These are phyloP conservation scores for Malus fusca DNA, from an alignment of 306 rosid genomes.

Conservation along the genomic window DNA sequence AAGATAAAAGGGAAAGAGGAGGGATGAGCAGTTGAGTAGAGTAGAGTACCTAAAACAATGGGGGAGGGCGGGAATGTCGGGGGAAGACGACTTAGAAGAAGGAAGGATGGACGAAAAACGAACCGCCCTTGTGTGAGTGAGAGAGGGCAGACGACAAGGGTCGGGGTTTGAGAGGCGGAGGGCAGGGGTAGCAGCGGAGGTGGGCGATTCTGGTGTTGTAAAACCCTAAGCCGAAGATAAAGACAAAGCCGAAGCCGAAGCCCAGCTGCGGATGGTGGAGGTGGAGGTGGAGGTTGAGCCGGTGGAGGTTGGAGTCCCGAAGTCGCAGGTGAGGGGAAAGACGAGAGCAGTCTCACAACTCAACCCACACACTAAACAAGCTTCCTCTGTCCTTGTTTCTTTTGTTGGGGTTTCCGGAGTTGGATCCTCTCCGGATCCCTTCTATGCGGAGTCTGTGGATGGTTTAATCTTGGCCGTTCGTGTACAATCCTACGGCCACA, in stretches of 20 bases:
- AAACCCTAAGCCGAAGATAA: constrained; percentile 12
- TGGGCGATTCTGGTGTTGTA: constrained; percentile 20
- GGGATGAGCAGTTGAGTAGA: neutral
- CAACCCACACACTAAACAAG: neutral
- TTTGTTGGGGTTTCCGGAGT: neutral
- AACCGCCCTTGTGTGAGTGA: neutral
- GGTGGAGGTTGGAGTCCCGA: constrained; percentile 41
- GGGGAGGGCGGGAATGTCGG: constrained; percentile 38
- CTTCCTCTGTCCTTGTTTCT: neutral
- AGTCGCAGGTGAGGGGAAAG: constrained; percentile 46
- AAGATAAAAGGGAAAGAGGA: neutral
- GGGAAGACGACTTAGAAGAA: constrained; percentile 27
- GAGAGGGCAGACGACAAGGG: neutral
- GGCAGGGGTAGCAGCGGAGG: constrained; percentile 29
- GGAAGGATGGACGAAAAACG: constrained; percentile 20
- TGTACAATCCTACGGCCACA: too few species aligned
- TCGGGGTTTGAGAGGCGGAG: constrained; percentile 4
- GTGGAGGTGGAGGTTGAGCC: neutral
- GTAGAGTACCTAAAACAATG: constrained; percentile 45
- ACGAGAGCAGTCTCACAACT: constrained; percentile 25
- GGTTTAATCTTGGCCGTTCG: too few species aligned
- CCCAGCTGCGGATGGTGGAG: neutral
- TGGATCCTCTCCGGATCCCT: too few species aligned
- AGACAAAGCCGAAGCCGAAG: constrained; percentile 1
- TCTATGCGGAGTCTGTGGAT: too few species aligned